Evolutionary conservation across 2,329 filamentous ascomycete genomes (phyloP).

Genomic region (Colletotrichum agaves): DNA sequence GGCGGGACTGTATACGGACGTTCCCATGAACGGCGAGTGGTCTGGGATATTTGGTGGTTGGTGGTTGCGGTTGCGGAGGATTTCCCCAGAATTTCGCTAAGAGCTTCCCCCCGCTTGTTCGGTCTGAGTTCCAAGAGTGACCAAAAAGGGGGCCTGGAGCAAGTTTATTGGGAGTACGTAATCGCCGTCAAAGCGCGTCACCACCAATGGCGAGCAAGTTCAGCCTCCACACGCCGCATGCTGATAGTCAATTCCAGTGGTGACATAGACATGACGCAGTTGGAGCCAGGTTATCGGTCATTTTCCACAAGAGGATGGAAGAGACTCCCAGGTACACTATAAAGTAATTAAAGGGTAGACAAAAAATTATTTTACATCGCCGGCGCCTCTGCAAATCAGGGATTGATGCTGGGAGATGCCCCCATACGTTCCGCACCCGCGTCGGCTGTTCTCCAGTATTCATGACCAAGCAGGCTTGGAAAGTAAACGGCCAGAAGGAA

Average conservation of each 20-base stretch:
- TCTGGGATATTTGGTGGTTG: constrained; percentile 11
- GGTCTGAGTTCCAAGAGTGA: neutral
- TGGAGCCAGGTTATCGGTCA: neutral
- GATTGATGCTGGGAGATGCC: neutral
- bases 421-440: neutral
- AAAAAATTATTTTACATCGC: neutral
- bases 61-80: constrained; percentile 20
- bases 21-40: constrained; percentile 2
- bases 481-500: neutral
- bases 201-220: neutral
- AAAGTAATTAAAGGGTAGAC: neutral
- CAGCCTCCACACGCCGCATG: constrained; percentile 16
- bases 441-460: neutral
- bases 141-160: neutral
- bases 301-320: neutral
- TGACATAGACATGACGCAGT: constrained; percentile 24
- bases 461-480: neutral
- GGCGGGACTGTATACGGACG: constrained; percentile 3
- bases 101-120: constrained; percentile 26
- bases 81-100: constrained; percentile 35
- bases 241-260: constrained; percentile 17
- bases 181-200: neutral
- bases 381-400: neutral
- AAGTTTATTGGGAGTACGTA: constrained; percentile 16
- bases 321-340: too few relatives aligned